Base-by-base conservation (phyloP, 129 eudicot genomes). In the Arctium minus region DNA sequence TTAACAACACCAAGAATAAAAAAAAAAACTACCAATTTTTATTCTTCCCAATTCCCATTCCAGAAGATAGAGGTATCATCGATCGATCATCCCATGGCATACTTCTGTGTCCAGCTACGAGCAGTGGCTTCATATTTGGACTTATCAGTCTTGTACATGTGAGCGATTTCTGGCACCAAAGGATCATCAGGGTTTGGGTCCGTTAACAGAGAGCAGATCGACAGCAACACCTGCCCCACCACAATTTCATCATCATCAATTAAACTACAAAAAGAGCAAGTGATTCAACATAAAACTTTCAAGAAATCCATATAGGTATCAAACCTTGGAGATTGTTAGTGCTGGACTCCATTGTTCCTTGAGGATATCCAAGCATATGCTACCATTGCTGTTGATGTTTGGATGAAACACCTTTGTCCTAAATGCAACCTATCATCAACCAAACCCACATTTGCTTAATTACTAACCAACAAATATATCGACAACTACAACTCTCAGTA, bases 291-390 rank as follows among this genome's bases (percentile, higher is more conserved):
- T 22, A 39, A 39, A 39, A 5, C 44, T 39, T 3, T 5, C 44
- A 39, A 44, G 53, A 44, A 44, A 44, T 44, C 15, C 2, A 44
- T 44, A 44, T 0, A 1, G 1, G 9, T 0, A 9, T 48, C 4
- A 4, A 48, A 91, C 96, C 92, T 89, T 92, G 31, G 97, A 92
- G 74, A 92, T 89, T 79, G 97, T 92, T 78, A 92, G 80, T 39
- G 97, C 97, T 18, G 97, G 97, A 64, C 97, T 92, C 97, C 97
- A 92, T 71, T 92, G 97, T 82, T 92, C 97, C 82, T 92, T 92
- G 39, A 92, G 89, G 79, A 92, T 92, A 85, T 92, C 97, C 64
- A 89, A 76, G 79, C 97, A 92, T 18, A 92, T 92, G 80, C 93
- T 89, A 60, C 97, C 97, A 67, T 92, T 92, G 89, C 97, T 92